These are phyloP conservation scores for Hysterangium stoloniferum DNA, from an alignment of 768 basidiomycete genomes.

Conservation along the genomic window DNA sequence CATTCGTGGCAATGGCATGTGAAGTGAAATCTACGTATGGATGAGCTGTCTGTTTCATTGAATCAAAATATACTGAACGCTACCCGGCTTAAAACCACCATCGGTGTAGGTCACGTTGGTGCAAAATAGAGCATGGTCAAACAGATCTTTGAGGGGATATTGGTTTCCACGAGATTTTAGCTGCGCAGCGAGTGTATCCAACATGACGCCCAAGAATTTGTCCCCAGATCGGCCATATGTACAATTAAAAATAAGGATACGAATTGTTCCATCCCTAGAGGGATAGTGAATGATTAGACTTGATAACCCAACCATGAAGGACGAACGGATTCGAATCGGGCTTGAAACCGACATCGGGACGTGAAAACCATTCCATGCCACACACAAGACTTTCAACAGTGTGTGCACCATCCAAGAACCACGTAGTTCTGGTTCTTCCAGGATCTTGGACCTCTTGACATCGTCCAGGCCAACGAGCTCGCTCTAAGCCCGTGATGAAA, in stretches of 20 bases:
- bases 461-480: constrained; percentile 86
- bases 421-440: constrained; percentile 41
- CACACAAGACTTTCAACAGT: constrained; percentile 84
- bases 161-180: constrained; percentile 31
- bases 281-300: neutral
- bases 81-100: constrained; percentile 87
- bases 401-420: constrained; percentile 96
- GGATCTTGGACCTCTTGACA: constrained; percentile 81
- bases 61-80: no score
- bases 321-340: no score
- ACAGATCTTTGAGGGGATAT: constrained; percentile 38
- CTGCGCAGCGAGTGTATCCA: constrained; percentile 41
- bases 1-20: constrained; percentile 51
- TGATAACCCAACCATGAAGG: constrained; percentile 16
- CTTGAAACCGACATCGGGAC: constrained; percentile 43
- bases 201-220: constrained; percentile 55
- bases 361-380: constrained; percentile 85
- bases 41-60: constrained; percentile 1
- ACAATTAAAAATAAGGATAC: constrained; percentile 90
- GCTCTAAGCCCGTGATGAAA: constrained; percentile 55
- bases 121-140: constrained; percentile 88
- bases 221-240: constrained; percentile 81
- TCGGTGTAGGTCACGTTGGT: constrained; percentile 91
- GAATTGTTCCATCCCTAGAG: constrained; percentile 25
- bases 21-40: constrained; percentile 62